Evolutionary conservation across 768 basidiomycete genomes (phyloP), one percentile per base, ranked within the genome.

Genomic region (Hericium coralloides): DNA sequence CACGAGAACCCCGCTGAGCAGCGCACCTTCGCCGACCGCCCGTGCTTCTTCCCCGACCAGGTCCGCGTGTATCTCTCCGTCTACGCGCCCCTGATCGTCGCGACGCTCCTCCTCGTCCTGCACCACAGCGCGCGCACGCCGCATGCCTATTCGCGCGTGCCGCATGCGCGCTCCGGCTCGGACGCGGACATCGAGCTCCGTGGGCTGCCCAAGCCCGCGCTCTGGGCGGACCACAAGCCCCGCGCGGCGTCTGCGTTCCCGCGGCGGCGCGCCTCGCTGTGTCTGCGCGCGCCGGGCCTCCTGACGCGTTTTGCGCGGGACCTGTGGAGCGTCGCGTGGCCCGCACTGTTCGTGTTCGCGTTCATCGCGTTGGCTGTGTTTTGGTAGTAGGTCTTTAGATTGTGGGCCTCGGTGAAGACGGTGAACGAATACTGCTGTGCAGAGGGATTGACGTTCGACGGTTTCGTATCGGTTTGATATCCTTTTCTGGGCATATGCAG

Each of bases 11-110:
- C 55, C 53, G 39, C 56, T 65, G 55, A 59, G 60, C 38, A 50
- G 47, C 38, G 68, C 60, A 65, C 79, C 31, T 65, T 77, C 74
- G 73, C 73, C 49, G 84, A 92, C 60, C 66, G 71, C 7, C 81
- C 83, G 12, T 98, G 95, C 70, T 66, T 85, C 45, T 78, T 98
- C 56, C 95, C 95, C 0, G 83, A 93, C 69, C 93, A 95, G 65
- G 67, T 91, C 48, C 76, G 79, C 41, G 87, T 92, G 60, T 97
- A 93, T 70, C 69, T 85, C 43, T 70, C 76, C 53, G 66, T 74
- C n/a, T 95, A 95, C 67, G 68, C 86, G 23, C 89, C 90, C 20
- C 73, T 90, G 41, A 64, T 81, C 38, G 59, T 83, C 36, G 53
- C 87, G n/a, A 85, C 87, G 37, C 63, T 93, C 17, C 15, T 80